phyloP scores from a whole-genome alignment of 2,329 filamentous ascomycete genomes.

The Dactylellina sp. region DNA sequence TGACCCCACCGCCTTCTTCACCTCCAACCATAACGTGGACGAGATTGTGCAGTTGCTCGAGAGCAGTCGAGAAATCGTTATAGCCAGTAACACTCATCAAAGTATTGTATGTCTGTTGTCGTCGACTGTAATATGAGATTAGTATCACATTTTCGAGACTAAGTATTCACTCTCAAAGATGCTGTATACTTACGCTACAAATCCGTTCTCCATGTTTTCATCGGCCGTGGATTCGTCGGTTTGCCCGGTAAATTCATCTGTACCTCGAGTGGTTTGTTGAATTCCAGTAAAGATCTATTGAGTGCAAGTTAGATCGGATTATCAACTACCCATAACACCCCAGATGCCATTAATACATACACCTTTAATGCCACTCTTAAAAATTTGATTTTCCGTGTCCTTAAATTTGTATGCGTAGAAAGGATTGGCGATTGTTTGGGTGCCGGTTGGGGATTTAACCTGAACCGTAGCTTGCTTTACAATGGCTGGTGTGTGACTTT shows the following conservation, averaged over 20 bases:
- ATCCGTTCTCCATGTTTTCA: constrained; percentile 11
- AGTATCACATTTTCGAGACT: constrained; percentile 5
- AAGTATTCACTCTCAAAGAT: neutral
- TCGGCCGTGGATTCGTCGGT: constrained; percentile 23
- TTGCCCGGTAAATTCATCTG: neutral
- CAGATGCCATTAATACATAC: no score
- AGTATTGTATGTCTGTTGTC: constrained; percentile 57
- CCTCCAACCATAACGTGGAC: constrained; percentile 56
- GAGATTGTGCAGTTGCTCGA: constrained; percentile 59
- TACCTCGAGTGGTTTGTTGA: constrained; percentile 25
- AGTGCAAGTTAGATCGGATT: neutral
- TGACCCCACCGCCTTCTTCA: constrained; percentile 58
- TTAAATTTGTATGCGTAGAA: constrained; percentile 17
- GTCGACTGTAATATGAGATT: constrained; percentile 38
- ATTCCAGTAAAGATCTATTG: constrained; percentile 14
- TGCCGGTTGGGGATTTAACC: constrained; percentile 48
- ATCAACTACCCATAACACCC: no score
- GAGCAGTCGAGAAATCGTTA: constrained; percentile 54
- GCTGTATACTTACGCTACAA: constrained; percentile 5
- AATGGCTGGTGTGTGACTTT: constrained; percentile 50
- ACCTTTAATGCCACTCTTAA: no score
- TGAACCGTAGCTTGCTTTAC: constrained; percentile 36
- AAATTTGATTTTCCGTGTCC: neutral
- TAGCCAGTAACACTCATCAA: constrained; percentile 57
- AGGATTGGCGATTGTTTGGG: constrained; percentile 29